Conservation (phyloP, 176 grass and related monocot genomes). For the Triticum timopheevii region DNA sequence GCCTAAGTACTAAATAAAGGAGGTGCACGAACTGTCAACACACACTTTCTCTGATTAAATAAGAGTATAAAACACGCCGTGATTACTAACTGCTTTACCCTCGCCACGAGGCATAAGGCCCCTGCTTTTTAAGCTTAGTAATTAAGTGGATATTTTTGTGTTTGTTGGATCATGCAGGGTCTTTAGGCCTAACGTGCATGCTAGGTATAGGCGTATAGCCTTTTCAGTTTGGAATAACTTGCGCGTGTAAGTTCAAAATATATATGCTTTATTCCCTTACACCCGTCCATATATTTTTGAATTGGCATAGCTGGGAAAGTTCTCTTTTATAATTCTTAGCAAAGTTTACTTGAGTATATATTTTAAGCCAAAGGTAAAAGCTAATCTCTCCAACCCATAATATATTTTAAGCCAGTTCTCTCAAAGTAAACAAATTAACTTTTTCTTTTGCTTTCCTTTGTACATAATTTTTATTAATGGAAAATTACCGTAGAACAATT, state of each 20-base stretch:
- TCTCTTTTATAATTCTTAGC: background rate
- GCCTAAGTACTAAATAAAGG: too few species aligned
- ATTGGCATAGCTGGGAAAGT: constrained; percentile 1
- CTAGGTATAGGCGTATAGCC: constrained; percentile 23
- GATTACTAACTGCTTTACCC: background rate
- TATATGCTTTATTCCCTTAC: constrained; percentile 16
- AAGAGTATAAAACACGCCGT: background rate
- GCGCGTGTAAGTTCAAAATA: background rate
- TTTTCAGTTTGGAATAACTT: constrained; percentile 29
- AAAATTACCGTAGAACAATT: too few species aligned
- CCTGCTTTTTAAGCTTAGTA: constrained; percentile 3
- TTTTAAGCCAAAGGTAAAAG: background rate
- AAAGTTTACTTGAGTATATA: constrained; percentile 4
- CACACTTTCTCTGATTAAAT: background rate
- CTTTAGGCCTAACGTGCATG: background rate
- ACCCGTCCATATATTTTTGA: background rate
- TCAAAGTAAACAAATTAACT: constrained; percentile 22
- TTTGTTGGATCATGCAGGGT: constrained; percentile 16
- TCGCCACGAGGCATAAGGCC: background rate
- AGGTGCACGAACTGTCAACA: background rate
- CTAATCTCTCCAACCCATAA: too few species aligned
- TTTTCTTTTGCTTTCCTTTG: background rate
- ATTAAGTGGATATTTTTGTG: background rate
- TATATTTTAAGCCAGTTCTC: background rate
- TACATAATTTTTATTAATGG: too few species aligned